Evolutionary conservation across 345 rosid genomes (phyloP).

Genomic region (Euclidium syriacum): DNA sequence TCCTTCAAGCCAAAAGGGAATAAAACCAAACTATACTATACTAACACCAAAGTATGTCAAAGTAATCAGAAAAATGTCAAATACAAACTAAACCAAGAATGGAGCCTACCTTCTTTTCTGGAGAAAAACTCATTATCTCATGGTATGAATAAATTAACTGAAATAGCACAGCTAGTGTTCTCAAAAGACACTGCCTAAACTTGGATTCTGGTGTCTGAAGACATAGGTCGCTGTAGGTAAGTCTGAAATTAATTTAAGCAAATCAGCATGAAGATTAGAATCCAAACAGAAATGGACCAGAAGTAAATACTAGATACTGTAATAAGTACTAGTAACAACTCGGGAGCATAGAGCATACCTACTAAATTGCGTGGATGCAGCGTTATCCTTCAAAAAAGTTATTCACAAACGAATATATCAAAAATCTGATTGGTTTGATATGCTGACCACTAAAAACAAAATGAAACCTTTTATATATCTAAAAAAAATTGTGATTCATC

Average conservation of each 20-base stretch:
- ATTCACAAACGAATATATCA: constrained; percentile 10
- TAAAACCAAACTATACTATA: not conserved
- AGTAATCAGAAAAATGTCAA: not conserved
- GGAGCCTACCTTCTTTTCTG: constrained; percentile 53
- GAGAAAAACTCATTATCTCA: constrained; percentile 77
- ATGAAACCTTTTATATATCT: not conserved
- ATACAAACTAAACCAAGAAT: constrained; percentile 16
- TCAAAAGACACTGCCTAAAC: constrained; percentile 84
- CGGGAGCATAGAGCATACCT: constrained; percentile 49
- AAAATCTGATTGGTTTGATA: not conserved
- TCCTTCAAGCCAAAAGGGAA: constrained; percentile 1
- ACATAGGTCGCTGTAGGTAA: constrained; percentile 98
- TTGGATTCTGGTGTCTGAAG: constrained; percentile 90
- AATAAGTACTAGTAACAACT: constrained; percentile 10
- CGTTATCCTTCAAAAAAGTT: constrained; percentile 62
- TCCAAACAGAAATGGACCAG: constrained; percentile 7
- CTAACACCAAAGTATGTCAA: constrained; percentile 5
- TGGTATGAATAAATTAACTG: constrained; percentile 84
- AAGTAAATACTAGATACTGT: constrained; percentile 1
- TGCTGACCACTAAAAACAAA: not conserved
- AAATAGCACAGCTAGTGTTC: constrained; percentile 78
- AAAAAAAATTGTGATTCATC: not conserved
- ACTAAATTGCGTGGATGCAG: constrained; percentile 47
- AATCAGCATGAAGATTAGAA: constrained; percentile 12
- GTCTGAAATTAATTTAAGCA: constrained; percentile 47